A percentile compares a stretch with the other conserved stretches of the same genome.
Evolutionary conservation across 441 rosid genomes (phyloP).

Genomic region (Heliophila coronopifolia): DNA sequence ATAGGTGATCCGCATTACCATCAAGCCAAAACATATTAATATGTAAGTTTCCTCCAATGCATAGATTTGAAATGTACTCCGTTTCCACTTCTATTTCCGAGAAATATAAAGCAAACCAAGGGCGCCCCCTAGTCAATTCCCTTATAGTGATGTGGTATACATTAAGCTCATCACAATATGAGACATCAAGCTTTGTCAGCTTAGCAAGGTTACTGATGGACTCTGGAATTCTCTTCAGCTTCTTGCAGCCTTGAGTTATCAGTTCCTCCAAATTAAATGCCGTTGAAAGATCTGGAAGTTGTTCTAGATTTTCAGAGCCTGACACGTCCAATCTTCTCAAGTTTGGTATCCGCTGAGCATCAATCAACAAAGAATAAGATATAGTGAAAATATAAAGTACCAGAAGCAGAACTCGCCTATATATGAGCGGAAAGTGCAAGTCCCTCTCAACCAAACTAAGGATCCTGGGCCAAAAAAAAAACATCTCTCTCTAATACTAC

Average conservation of each 20-base stretch:
- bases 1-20: background rate
- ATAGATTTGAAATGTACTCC: background rate
- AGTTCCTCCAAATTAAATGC: background rate
- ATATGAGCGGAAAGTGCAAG: too few relatives aligned
- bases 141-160: background rate
- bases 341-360: background rate
- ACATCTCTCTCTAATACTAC: too few relatives aligned
- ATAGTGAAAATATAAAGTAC: background rate
- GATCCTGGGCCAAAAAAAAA: too few relatives aligned
- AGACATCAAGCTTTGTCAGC: constrained; percentile 6
- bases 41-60: background rate
- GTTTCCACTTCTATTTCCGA: background rate
- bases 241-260: constrained; percentile 3
- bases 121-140: background rate
- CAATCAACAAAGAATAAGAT: background rate
- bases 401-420: too few relatives aligned
- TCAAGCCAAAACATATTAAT: background rate
- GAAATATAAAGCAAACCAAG: too few relatives aligned
- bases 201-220: background rate
- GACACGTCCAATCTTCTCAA: constrained; percentile 16
- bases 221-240: background rate
- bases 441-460: too few relatives aligned
- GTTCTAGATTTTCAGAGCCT: constrained; percentile 6
- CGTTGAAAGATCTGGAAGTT: constrained; percentile 13
- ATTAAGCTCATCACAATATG: background rate